These are phyloP conservation scores for Suillus subaureus DNA, from an alignment of 768 basidiomycete species.

Conservation along the genomic window DNA sequence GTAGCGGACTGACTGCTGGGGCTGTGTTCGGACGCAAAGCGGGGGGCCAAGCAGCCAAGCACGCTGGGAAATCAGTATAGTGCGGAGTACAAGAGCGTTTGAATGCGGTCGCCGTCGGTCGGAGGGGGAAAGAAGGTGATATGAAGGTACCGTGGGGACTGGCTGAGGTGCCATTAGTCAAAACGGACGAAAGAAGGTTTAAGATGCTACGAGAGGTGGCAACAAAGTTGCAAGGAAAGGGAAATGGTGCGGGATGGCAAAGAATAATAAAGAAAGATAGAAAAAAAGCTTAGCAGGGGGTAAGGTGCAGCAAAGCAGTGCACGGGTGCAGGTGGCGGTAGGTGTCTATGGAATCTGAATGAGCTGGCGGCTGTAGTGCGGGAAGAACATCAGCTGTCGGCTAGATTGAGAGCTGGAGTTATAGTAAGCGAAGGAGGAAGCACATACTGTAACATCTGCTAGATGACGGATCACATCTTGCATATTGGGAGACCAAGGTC, in stretches of 20 bases:
- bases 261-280: background rate
- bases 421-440: background rate
- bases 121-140: background rate
- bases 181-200: background rate
- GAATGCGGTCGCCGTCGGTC: background rate
- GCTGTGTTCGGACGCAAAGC: conserved; percentile 67
- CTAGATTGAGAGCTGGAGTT: background rate
- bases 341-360: background rate
- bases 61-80: conserved; percentile 9
- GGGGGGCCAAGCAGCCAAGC: conserved; percentile 46
- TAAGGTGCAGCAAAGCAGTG: background rate
- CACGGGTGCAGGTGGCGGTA: background rate
- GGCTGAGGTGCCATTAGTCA: background rate
- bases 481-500: background rate
- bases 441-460: background rate
- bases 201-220: background rate
- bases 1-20: conserved; percentile 64
- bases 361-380: background rate
- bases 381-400: background rate
- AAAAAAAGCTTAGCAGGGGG: background rate
- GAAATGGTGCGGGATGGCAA: background rate
- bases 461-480: background rate
- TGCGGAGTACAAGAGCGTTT: background rate
- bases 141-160: background rate
- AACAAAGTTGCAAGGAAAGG: background rate